Conservation (phyloP, 1,139 yeast genomes). For the Yamadazyma sp. region DNA sequence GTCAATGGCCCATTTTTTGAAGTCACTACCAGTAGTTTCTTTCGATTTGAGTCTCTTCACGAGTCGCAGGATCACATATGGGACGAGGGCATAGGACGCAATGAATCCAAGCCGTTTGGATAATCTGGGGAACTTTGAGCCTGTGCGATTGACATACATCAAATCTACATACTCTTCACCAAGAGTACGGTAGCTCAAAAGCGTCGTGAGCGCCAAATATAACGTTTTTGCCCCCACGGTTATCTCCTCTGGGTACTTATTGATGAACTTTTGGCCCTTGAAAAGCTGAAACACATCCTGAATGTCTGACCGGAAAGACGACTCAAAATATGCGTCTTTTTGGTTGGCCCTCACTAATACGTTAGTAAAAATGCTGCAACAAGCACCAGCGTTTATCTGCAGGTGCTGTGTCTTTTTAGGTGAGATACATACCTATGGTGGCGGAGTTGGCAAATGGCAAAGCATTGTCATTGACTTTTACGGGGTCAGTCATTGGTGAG, state of each 20-base stretch:
- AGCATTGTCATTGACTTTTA: slow-evolving; percentile 27
- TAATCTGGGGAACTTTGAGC: slow-evolving; percentile 48
- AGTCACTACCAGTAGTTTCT: slow-evolving; percentile 19
- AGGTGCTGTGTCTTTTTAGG: too few relatives aligned
- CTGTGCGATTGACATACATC: slow-evolving; percentile 59
- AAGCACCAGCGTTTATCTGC: too few relatives aligned
- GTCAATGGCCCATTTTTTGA: slow-evolving; percentile 16
- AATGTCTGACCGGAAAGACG: slow-evolving; percentile 52
- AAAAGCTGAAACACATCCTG: slow-evolving; percentile 55
- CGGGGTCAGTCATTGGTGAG: slow-evolving; percentile 1
- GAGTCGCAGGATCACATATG: slow-evolving; percentile 46
- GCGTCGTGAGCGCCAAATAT: slow-evolving; percentile 71
- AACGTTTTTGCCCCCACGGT: slow-evolving; percentile 55
- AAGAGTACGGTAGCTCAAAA: slow-evolving; percentile 73
- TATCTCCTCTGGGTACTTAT: slow-evolving; percentile 63
- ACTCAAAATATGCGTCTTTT: slow-evolving; percentile 75
- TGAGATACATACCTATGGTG: slow-evolving; percentile 42
- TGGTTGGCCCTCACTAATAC: slow-evolving; percentile 72
- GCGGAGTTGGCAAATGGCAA: slow-evolving; percentile 52
- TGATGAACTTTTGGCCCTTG: slow-evolving; percentile 69
- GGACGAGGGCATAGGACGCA: slow-evolving; percentile 54
- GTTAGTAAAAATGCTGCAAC: too few relatives aligned
- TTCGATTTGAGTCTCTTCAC: slow-evolving; percentile 24
- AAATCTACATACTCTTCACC: slow-evolving; percentile 96
- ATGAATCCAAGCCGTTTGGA: slow-evolving; percentile 54